Percentiles rank a stretch among this genome's conserved stretches.
phyloP scores from a whole-genome alignment of 805 yeast species.

The Maudiozyma turicensis region DNA sequence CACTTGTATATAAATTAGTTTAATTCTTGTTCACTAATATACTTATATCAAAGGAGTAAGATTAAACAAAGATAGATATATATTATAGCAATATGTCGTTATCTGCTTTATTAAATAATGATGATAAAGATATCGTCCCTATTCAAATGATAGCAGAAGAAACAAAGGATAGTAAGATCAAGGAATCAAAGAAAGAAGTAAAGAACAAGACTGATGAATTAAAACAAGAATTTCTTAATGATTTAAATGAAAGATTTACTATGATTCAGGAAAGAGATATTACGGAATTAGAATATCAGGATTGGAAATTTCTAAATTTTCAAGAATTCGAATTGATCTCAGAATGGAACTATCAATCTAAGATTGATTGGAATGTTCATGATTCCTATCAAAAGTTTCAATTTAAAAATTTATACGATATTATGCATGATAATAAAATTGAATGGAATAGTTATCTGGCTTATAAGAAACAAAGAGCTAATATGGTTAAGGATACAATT shows the following conservation, averaged over 20 bases:
- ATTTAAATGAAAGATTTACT: conserved; percentile 15
- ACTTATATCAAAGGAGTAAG: not conserved
- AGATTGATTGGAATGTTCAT: conserved; percentile 12
- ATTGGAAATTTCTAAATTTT: conserved; percentile 28
- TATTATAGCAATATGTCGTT: conserved; percentile 16
- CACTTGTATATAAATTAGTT: no score
- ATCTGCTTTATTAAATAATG: conserved; percentile 23
- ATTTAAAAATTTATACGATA: conserved; percentile 7
- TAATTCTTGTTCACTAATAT: no score
- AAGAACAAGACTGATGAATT: not conserved
- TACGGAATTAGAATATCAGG: conserved; percentile 22
- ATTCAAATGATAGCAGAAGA: not conserved
- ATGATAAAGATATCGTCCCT: conserved; percentile 13
- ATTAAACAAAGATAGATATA: not conserved
- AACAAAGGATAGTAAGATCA: not conserved
- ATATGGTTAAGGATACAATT: not conserved
- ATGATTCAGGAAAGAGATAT: conserved; percentile 17
- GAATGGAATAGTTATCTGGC: conserved; percentile 20
- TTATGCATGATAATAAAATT: conserved; percentile 13
- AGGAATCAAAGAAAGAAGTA: not conserved
- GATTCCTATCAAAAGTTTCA: not conserved
- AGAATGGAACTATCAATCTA: conserved; percentile 26
- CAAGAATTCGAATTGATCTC: conserved; percentile 31
- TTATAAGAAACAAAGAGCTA: conserved; percentile 1
- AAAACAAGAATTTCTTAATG: conserved; percentile 7